Conservation (phyloP, 2,329 filamentous ascomycete genomes). For the Aurifilum marmelostoma region DNA sequence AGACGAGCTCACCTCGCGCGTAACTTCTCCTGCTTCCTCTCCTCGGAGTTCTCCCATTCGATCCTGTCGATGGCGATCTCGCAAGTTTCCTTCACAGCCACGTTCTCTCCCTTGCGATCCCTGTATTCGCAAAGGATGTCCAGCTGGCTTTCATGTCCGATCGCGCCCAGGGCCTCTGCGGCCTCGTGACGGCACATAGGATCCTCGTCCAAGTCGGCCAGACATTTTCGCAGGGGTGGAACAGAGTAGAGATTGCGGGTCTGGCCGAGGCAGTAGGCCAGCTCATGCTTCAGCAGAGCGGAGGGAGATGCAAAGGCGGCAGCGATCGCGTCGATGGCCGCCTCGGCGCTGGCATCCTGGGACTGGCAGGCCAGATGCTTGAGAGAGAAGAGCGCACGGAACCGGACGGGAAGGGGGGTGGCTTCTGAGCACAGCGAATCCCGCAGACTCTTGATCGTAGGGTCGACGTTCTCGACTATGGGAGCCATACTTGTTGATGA, state of each 20-base stretch:
- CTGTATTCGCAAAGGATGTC: constrained; percentile 73
- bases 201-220: constrained; percentile 82
- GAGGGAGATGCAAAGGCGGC: constrained; percentile 84
- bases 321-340: constrained; percentile 78
- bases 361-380: constrained; percentile 83
- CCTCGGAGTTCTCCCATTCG: constrained; percentile 83
- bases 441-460: constrained; percentile 67
- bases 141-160: constrained; percentile 76
- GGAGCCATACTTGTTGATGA: constrained; percentile 33
- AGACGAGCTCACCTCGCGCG: constrained; percentile 68
- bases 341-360: constrained; percentile 62
- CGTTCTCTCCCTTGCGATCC: constrained; percentile 74
- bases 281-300: constrained; percentile 90
- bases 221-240: constrained; percentile 70
- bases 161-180: constrained; percentile 88
- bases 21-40: constrained; percentile 73
- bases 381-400: constrained; percentile 95
- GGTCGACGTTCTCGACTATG: constrained; percentile 31
- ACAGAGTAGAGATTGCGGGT: constrained; percentile 77
- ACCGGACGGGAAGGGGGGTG: constrained; percentile 83
- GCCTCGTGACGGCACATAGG: constrained; percentile 96
- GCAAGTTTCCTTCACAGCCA: constrained; percentile 90
- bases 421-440: constrained; percentile 79
- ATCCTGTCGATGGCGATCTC: constrained; percentile 95
- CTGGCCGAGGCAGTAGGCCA: constrained; percentile 96